Evolutionary conservation across 345 rosid species (phyloP).

Genomic region (Populus ilicifolia): DNA sequence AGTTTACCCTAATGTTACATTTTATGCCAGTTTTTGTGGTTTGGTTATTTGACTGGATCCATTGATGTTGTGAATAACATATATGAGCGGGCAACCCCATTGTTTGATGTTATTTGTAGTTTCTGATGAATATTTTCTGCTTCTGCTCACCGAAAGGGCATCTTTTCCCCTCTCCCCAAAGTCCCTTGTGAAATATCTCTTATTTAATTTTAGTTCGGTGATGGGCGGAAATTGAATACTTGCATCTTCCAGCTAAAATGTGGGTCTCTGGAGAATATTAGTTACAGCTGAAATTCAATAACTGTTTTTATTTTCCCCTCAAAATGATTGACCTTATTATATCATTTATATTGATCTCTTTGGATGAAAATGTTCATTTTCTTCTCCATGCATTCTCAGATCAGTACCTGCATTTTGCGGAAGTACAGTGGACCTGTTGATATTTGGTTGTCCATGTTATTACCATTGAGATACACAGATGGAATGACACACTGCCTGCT

Average conservation of each 20-base stretch:
- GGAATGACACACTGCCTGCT: conserved; percentile 32
- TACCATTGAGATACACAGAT: conserved; percentile 9
- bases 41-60: not conserved
- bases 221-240: not conserved
- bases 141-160: not conserved
- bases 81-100: not conserved
- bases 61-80: not conserved
- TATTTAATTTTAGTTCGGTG: too few relatives aligned
- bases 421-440: conserved; percentile 77
- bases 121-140: not conserved
- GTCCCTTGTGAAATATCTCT: not conserved
- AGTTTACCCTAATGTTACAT: not conserved
- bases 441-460: conserved; percentile 55
- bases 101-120: not conserved
- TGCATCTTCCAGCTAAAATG: not conserved
- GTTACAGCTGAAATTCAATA: not conserved
- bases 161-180: not conserved
- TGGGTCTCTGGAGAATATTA: not conserved
- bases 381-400: conserved; percentile 29
- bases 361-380: not conserved
- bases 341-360: not conserved
- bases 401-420: conserved; percentile 58
- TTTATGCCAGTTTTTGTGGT: not conserved
- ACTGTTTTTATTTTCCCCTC: not conserved
- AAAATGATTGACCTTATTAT: not conserved